These are phyloP conservation scores for Aureobasidium sp. DNA, from an alignment of 2,329 filamentous ascomycete genomes.

Conservation along the genomic window DNA sequence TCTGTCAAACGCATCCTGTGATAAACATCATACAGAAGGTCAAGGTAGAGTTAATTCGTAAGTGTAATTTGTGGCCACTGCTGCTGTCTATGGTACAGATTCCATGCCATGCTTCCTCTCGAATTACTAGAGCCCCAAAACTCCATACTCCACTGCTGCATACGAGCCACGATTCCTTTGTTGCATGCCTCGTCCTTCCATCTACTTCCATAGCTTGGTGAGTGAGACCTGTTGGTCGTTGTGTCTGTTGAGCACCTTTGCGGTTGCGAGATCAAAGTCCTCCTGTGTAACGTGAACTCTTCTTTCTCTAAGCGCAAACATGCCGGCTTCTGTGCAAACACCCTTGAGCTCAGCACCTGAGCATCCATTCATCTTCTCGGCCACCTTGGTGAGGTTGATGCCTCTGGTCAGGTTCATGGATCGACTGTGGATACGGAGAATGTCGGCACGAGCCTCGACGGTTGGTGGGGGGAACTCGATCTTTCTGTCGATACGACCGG, in stretches of 20 bases:
- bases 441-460: constrained; percentile 92
- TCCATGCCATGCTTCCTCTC: constrained; percentile 7
- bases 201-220: constrained; percentile 75
- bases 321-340: constrained; percentile 96
- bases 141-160: constrained; percentile 6
- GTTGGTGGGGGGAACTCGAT: constrained; percentile 98
- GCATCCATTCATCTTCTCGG: constrained; percentile 99
- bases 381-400: constrained; percentile 96
- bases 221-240: constrained; percentile 94
- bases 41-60: not conserved
- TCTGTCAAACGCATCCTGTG: not conserved
- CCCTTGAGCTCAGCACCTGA: constrained; percentile 97
- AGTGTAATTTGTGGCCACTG: not conserved
- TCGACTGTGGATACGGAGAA: constrained; percentile 91
- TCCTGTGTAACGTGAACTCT: constrained; percentile 98
- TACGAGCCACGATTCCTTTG: not conserved
- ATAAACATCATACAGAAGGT: not conserved
- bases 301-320: constrained; percentile 92
- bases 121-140: constrained; percentile 1
- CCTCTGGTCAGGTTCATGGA: constrained; percentile 98
- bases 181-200: not conserved
- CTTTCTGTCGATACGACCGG: constrained; percentile 97
- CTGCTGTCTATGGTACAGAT: constrained; percentile 9
- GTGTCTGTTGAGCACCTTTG: constrained; percentile 99
- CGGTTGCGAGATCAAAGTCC: constrained; percentile 95